Evolutionary conservation across 768 basidiomycete species (phyloP).

Genomic region (Kondoa malvinella): DNA sequence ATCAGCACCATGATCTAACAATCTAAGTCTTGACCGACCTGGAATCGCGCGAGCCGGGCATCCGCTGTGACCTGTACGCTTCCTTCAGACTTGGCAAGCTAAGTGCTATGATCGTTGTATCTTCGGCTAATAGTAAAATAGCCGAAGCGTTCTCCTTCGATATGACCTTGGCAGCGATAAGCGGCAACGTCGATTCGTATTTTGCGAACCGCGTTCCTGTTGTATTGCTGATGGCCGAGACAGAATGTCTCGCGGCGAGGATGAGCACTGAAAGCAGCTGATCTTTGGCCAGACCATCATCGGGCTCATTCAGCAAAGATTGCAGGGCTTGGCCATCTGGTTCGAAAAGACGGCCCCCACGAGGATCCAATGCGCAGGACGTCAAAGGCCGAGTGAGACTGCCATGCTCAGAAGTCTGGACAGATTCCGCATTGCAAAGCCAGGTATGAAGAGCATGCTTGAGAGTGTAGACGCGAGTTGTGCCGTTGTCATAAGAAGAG

Average conservation of each 20-base stretch:
- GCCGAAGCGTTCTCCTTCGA: not conserved
- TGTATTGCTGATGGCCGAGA: slow-evolving; percentile 21
- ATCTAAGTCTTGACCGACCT: too few species aligned
- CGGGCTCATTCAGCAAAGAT: not conserved
- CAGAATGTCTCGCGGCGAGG: slow-evolving; percentile 6
- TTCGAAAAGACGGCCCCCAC: slow-evolving; percentile 12
- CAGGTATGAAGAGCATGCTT: slow-evolving; percentile 38
- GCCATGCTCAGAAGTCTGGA: slow-evolving; percentile 32
- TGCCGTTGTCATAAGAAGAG: slow-evolving; percentile 44
- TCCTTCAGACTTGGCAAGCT: not conserved
- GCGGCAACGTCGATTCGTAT: not conserved
- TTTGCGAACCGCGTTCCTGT: slow-evolving; percentile 14
- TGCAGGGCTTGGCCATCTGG: slow-evolving; percentile 5
- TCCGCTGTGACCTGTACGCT: not conserved
- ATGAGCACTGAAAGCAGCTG: slow-evolving; percentile 20
- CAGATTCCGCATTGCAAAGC: slow-evolving; percentile 31
- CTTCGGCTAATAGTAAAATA: not conserved
- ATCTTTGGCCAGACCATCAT: slow-evolving; percentile 8
- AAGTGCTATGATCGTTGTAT: not conserved
- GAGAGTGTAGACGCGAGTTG: slow-evolving; percentile 43
- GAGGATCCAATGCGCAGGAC: slow-evolving; percentile 32
- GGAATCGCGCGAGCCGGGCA: not conserved
- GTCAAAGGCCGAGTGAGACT: slow-evolving; percentile 30
- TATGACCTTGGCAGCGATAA: not conserved
- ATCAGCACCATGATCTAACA: too few species aligned